These are phyloP conservation scores for Rhizoctonia solani DNA, from an alignment of 1,284 basidiomycete genomes.

Conservation along the genomic window DNA sequence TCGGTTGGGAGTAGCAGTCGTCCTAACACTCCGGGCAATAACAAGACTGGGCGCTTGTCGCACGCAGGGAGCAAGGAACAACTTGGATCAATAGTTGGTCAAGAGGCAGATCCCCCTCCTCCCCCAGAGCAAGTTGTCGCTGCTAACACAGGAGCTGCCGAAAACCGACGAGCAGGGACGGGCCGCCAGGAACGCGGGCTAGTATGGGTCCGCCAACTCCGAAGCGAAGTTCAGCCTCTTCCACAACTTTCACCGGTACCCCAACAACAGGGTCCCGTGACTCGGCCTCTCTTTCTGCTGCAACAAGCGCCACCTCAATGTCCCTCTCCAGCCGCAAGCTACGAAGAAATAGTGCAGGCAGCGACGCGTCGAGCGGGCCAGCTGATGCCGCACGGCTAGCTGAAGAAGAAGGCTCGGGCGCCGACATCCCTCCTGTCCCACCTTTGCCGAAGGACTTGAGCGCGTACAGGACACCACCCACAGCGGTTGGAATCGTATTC, in stretches of 20 bases:
- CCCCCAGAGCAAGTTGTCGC: conserved; percentile 8
- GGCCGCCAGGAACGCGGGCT: conserved; percentile 53
- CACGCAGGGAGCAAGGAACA: conserved; percentile 65
- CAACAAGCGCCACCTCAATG: conserved; percentile 75
- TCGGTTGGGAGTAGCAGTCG: conserved; percentile 70
- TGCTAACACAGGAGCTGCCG: not conserved
- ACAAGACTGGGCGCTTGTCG: conserved; percentile 52
- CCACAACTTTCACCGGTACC: conserved; percentile 79
- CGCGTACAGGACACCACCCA: conserved; percentile 69
- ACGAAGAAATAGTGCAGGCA: conserved; percentile 80
- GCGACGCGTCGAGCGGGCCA: conserved; percentile 77
- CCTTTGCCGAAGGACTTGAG: conserved; percentile 92
- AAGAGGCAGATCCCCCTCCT: conserved; percentile 11
- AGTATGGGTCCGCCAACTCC: conserved; percentile 60
- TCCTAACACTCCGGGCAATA: conserved; percentile 68
- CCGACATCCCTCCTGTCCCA: conserved; percentile 87
- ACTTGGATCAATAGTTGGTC: conserved; percentile 2
- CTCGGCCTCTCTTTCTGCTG: conserved; percentile 74
- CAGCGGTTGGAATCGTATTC: conserved; percentile 57
- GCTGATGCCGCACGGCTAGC: conserved; percentile 53
- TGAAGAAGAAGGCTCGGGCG: conserved; percentile 67
- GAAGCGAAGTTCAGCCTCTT: conserved; percentile 87
- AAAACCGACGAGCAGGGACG: conserved; percentile 37
- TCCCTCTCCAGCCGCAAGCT: conserved; percentile 63
- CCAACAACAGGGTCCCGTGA: conserved; percentile 74